Evolutionary conservation across 2,329 filamentous ascomycete genomes (phyloP).

Genomic region (Penicillium sumatraense): DNA sequence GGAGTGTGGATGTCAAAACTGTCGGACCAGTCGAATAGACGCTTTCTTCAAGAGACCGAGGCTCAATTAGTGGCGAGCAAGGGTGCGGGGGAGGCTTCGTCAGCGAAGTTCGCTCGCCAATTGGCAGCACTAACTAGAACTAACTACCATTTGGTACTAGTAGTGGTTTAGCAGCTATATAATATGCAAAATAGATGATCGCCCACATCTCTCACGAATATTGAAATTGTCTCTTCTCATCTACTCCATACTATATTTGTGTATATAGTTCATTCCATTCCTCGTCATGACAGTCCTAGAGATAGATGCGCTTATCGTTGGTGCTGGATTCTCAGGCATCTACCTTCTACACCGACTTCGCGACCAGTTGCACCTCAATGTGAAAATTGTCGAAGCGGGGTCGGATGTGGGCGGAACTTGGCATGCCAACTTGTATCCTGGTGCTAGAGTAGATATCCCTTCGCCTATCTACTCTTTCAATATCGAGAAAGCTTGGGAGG

Average conservation of each 20-base stretch:
- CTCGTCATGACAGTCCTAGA: slow-evolving; percentile 2
- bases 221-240: background rate
- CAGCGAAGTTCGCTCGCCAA: background rate
- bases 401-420: slow-evolving; percentile 18
- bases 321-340: slow-evolving; percentile 21
- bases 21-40: background rate
- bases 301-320: slow-evolving; percentile 16
- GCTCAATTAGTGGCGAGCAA: background rate
- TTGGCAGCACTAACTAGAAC: background rate
- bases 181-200: background rate
- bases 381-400: slow-evolving; percentile 18
- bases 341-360: slow-evolving; percentile 17
- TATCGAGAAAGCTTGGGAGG: slow-evolving; percentile 51
- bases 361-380: slow-evolving; percentile 12
- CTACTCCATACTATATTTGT: background rate
- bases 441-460: slow-evolving; percentile 16
- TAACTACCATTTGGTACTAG: background rate
- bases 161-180: too few species aligned
- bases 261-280: background rate
- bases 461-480: slow-evolving; percentile 10
- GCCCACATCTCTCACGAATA: background rate
- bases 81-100: background rate
- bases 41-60: background rate
- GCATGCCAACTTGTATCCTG: slow-evolving; percentile 20
- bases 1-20: background rate